phyloP scores from a whole-genome alignment of 805 yeast species.

The Teunomyces panamensis region DNA sequence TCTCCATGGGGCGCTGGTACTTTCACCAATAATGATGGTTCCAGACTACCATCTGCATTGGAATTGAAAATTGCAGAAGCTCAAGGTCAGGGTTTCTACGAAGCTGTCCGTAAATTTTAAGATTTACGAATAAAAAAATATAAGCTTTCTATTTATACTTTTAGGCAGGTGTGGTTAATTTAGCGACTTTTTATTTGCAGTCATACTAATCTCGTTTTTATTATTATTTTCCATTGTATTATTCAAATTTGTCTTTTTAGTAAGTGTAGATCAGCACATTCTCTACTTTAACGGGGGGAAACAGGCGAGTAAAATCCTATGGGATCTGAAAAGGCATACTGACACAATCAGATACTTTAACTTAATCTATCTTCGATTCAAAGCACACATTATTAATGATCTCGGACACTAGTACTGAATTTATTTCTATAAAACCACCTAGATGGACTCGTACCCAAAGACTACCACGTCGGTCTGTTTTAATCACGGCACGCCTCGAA shows the following conservation, averaged over 20 bases:
- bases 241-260: no score
- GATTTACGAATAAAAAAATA: neutral
- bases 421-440: no score
- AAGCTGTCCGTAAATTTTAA: slow-evolving; percentile 24
- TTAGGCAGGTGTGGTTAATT: neutral
- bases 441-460: no score
- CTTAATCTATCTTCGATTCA: neutral
- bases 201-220: neutral
- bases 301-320: no score
- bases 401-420: no score
- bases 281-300: neutral
- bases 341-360: neutral
- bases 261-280: neutral
- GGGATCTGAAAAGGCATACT: no score
- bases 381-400: neutral
- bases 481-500: neutral
- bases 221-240: no score
- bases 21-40: slow-evolving; percentile 73
- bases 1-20: slow-evolving; percentile 88
- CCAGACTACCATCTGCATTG: slow-evolving; percentile 60
- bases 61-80: slow-evolving; percentile 61
- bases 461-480: no score
- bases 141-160: neutral
- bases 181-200: neutral
- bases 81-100: slow-evolving; percentile 65